Percentiles rank a stretch among this genome's conserved stretches.
These are phyloP conservation scores for Henningerozyma blattae DNA, from an alignment of 805 yeast species.

Conservation along the genomic window DNA sequence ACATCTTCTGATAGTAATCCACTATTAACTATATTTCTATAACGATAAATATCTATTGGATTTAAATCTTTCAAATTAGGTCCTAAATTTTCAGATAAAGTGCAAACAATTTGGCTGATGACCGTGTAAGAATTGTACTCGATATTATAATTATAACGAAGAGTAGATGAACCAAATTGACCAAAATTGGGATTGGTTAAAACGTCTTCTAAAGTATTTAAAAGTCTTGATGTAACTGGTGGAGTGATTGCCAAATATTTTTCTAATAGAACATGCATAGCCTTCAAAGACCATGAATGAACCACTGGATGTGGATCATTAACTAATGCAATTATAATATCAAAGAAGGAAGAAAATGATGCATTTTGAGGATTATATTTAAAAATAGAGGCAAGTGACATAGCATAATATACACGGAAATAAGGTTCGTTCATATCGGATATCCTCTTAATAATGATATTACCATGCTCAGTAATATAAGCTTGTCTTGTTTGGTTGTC, in stretches of 20 bases:
- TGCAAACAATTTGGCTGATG: constrained; percentile 32
- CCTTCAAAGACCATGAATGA: constrained; percentile 57
- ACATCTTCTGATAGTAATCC: constrained; percentile 26
- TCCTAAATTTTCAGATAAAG: constrained; percentile 41
- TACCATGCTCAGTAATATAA: constrained; percentile 29
- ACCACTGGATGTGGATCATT: constrained; percentile 80
- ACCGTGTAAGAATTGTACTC: constrained; percentile 34
- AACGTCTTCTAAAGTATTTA: constrained; percentile 29
- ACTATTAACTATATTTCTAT: constrained; percentile 28
- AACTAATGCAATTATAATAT: constrained; percentile 46
- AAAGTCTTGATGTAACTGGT: constrained; percentile 31
- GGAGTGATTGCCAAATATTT: constrained; percentile 39
- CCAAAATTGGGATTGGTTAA: constrained; percentile 40
- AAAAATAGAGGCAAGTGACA: constrained; percentile 37
- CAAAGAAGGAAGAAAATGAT: constrained; percentile 35
- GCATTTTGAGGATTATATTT: constrained; percentile 27
- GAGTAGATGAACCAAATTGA: constrained; percentile 29
- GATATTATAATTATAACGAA: constrained; percentile 38
- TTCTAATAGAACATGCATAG: constrained; percentile 44
- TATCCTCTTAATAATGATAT: constrained; percentile 50
- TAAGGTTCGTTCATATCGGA: constrained; percentile 54
- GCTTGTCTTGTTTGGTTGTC: constrained; percentile 3
- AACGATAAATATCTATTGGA: constrained; percentile 16
- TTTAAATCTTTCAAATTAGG: constrained; percentile 36
- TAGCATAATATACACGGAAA: constrained; percentile 45